Percentiles rank a stretch among this genome's conserved stretches.
These are phyloP conservation scores for Rachicladosporium sp. DNA, from an alignment of 2,329 filamentous ascomycete genomes.

Conservation along the genomic window DNA sequence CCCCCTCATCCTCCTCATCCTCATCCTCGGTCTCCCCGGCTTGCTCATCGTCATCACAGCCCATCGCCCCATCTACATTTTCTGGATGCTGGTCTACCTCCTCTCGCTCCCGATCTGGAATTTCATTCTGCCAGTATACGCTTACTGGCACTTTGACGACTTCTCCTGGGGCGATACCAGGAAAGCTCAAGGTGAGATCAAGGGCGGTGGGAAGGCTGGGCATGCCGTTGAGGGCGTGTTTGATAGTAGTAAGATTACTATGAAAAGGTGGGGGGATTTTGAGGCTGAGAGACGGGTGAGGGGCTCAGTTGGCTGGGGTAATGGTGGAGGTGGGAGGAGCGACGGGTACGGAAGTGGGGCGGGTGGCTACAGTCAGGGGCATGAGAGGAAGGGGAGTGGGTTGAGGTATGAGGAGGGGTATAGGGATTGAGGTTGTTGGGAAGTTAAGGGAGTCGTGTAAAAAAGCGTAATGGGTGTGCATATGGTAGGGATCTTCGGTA, in stretches of 20 bases:
- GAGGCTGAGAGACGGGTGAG: slow-evolving; percentile 46
- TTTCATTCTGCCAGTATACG: slow-evolving; percentile 83
- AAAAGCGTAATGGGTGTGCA: no score
- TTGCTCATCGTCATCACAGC: slow-evolving; percentile 87
- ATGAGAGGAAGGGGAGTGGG: slow-evolving; percentile 14
- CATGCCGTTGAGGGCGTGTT: slow-evolving; percentile 77
- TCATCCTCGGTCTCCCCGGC: slow-evolving; percentile 89
- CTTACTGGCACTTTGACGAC: slow-evolving; percentile 99
- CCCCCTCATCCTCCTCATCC: slow-evolving; percentile 74
- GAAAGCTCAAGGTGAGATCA: slow-evolving; percentile 82
- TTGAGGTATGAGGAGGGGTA: slow-evolving; percentile 9
- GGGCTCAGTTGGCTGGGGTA: slow-evolving; percentile 3
- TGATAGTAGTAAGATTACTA: slow-evolving; percentile 96
- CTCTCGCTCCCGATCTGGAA: slow-evolving; percentile 93
- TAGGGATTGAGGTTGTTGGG: no score
- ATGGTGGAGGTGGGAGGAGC: slow-evolving; percentile 5
- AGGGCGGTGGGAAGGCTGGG: slow-evolving; percentile 59
- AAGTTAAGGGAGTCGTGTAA: no score
- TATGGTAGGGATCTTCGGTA: no score
- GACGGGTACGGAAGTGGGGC: slow-evolving; percentile 6
- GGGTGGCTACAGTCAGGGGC: slow-evolving; percentile 7
- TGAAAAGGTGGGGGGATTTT: slow-evolving; percentile 98
- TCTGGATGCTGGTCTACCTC: slow-evolving; percentile 97
- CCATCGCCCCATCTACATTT: slow-evolving; percentile 79
- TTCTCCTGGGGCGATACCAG: slow-evolving; percentile 98